Conservation (phyloP, 495 filamentous ascomycete genomes). For the Penicillium ochrochloron region DNA sequence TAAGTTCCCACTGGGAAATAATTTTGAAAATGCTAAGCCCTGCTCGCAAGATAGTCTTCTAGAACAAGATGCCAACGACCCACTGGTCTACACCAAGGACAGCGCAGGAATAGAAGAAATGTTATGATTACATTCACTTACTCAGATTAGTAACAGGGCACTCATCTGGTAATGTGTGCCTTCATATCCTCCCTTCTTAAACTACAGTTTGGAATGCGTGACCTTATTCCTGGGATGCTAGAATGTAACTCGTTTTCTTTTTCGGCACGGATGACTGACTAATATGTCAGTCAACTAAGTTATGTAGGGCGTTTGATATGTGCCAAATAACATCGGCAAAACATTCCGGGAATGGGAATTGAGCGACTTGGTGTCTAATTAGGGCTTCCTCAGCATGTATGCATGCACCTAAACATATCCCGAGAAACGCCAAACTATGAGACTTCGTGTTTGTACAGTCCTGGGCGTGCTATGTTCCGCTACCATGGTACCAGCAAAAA, state of each 20-base stretch:
- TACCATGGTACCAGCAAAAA: constrained; percentile 75
- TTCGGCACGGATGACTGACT: not conserved
- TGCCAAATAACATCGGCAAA: constrained; percentile 1
- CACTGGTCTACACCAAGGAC: too few relatives aligned
- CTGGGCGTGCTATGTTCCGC: constrained; percentile 67
- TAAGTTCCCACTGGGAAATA: too few relatives aligned
- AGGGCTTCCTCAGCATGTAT: not conserved
- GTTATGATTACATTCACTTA: too few relatives aligned
- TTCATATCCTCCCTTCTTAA: constrained; percentile 3
- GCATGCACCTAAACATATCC: not conserved
- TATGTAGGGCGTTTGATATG: not conserved
- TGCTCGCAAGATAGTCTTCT: too few relatives aligned
- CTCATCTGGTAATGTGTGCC: not conserved
- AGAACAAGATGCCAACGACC: too few relatives aligned
- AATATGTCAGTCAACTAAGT: not conserved
- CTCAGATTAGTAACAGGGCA: not conserved
- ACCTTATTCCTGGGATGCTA: not conserved
- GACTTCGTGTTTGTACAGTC: constrained; percentile 35
- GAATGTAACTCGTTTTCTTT: not conserved
- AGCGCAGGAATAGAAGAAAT: too few relatives aligned
- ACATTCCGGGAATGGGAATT: not conserved
- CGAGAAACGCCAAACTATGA: constrained; percentile 5
- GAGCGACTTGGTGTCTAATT: not conserved
- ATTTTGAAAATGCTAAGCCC: too few relatives aligned
- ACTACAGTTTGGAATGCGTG: not conserved